Percentiles rank a stretch among this genome's conserved stretches.
These are phyloP conservation scores for Starmerella floris DNA, from an alignment of 805 yeast species.

Conservation along the genomic window DNA sequence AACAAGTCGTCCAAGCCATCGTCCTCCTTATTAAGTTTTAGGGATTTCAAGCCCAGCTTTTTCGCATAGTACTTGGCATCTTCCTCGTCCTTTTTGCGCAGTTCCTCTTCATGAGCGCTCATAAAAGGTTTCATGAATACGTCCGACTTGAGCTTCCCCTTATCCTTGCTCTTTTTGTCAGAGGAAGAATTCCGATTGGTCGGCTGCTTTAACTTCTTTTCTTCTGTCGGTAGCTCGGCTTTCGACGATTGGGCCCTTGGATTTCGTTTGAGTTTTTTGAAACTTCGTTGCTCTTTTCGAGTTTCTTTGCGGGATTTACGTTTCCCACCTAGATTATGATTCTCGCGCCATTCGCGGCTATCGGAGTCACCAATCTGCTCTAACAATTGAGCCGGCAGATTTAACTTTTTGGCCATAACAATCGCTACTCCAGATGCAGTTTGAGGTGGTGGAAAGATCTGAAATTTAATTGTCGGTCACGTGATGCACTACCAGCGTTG, in stretches of 20 bases:
- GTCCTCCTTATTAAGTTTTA: slow-evolving; percentile 41
- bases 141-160: slow-evolving; percentile 13
- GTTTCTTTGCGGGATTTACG: slow-evolving; percentile 18
- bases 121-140: slow-evolving; percentile 18
- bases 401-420: slow-evolving; percentile 9
- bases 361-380: slow-evolving; percentile 12
- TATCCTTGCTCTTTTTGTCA: slow-evolving; percentile 1
- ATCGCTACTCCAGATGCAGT: too few relatives aligned
- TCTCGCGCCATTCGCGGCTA: slow-evolving; percentile 18
- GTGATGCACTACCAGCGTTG: too few relatives aligned
- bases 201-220: slow-evolving; percentile 2
- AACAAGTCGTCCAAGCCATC: slow-evolving; percentile 73
- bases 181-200: not conserved
- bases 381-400: slow-evolving; percentile 16
- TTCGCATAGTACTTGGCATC: slow-evolving; percentile 76
- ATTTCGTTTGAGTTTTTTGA: slow-evolving; percentile 10
- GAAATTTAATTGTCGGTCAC: not conserved
- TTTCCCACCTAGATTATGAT: slow-evolving; percentile 14
- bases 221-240: not conserved
- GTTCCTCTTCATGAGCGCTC: slow-evolving; percentile 36
- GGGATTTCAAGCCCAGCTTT: slow-evolving; percentile 53
- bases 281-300: slow-evolving; percentile 17
- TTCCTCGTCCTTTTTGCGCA: slow-evolving; percentile 49
- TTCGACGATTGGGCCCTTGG: too few relatives aligned
- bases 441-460: too few relatives aligned